A percentile compares a stretch with the other conserved stretches of the same genome.
Evolutionary conservation across 345 rosid species (phyloP).

Genomic region (Erysimum cheiranthoides): DNA sequence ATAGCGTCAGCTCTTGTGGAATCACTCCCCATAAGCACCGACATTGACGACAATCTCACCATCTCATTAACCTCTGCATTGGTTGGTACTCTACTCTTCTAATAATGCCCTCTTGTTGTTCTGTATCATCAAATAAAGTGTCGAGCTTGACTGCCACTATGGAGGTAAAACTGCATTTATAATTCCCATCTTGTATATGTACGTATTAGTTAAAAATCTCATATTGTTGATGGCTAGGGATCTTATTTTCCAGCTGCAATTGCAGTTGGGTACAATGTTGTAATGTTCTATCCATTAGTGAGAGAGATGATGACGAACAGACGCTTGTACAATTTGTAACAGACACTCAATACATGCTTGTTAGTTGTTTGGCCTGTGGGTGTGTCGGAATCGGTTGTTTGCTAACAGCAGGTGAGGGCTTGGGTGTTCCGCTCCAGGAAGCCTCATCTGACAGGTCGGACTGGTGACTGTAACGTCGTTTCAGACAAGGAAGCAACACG

Average conservation of each 20-base stretch:
- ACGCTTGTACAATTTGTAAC: constrained; percentile 6
- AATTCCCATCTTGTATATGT: background rate
- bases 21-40: constrained; percentile 81
- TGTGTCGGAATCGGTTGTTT: constrained; percentile 22
- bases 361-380: constrained; percentile 21
- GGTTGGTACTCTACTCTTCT: constrained; percentile 63
- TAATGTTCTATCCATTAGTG: constrained; percentile 35
- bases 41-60: constrained; percentile 91
- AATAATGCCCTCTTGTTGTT: background rate
- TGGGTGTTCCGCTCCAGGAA: constrained; percentile 31
- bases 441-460: constrained; percentile 35
- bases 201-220: background rate
- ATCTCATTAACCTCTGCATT: constrained; percentile 67
- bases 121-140: constrained; percentile 24
- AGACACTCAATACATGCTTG: constrained; percentile 24
- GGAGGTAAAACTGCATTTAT: constrained; percentile 7
- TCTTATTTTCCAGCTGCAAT: constrained; percentile 25
- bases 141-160: background rate
- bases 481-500: constrained; percentile 52
- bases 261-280: constrained; percentile 37
- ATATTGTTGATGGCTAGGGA: constrained; percentile 1
- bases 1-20: constrained; percentile 77
- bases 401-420: constrained; percentile 29
- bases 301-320: constrained; percentile 24
- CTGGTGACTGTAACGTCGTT: constrained; percentile 38